A percentile compares a stretch with the other conserved stretches of the same genome.
phyloP scores from a whole-genome alignment of 2,329 filamentous ascomycete genomes.

The Cladophialophora bantiana region DNA sequence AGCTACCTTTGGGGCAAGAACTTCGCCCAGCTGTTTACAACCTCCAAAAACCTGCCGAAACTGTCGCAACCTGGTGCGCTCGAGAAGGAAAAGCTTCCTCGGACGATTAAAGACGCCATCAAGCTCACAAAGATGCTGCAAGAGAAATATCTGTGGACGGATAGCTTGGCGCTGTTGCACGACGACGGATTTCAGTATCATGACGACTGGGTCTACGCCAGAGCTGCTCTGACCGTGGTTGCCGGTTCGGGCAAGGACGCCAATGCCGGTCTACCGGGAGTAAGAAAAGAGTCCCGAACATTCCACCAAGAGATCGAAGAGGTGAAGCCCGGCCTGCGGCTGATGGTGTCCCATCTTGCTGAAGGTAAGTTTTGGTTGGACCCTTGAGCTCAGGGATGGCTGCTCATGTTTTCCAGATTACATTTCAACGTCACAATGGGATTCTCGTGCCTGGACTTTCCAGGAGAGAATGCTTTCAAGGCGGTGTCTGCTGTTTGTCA shows the following conservation, averaged over 20 bases:
- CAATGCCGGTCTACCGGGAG: constrained; percentile 41
- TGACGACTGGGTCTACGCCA: constrained; percentile 42
- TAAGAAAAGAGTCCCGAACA: constrained; percentile 40
- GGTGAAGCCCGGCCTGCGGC: constrained; percentile 37
- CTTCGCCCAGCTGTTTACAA: constrained; percentile 40
- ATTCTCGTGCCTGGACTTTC: constrained; percentile 50
- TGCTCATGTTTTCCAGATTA: constrained; percentile 33
- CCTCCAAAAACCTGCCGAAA: constrained; percentile 37
- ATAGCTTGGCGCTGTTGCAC: constrained; percentile 40
- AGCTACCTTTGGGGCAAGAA: constrained; percentile 43
- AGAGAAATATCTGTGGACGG: constrained; percentile 41
- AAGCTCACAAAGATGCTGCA: constrained; percentile 39
- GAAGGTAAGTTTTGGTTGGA: constrained; percentile 29
- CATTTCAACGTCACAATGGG: constrained; percentile 46
- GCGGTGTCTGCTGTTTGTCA: constrained; percentile 48
- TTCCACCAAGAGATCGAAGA: constrained; percentile 41
- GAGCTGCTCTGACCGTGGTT: constrained; percentile 37
- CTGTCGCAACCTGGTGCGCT: constrained; percentile 38
- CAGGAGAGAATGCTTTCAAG: constrained; percentile 49
- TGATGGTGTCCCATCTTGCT: constrained; percentile 41
- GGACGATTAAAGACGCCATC: constrained; percentile 42
- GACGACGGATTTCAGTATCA: constrained; percentile 42
- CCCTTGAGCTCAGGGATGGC: background rate
- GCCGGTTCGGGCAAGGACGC: constrained; percentile 40
- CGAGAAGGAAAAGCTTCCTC: constrained; percentile 39